Evolutionary conservation across 805 yeast genomes (phyloP), one percentile per base, ranked within the genome.

Genomic region (Kuraishia floccosa): DNA sequence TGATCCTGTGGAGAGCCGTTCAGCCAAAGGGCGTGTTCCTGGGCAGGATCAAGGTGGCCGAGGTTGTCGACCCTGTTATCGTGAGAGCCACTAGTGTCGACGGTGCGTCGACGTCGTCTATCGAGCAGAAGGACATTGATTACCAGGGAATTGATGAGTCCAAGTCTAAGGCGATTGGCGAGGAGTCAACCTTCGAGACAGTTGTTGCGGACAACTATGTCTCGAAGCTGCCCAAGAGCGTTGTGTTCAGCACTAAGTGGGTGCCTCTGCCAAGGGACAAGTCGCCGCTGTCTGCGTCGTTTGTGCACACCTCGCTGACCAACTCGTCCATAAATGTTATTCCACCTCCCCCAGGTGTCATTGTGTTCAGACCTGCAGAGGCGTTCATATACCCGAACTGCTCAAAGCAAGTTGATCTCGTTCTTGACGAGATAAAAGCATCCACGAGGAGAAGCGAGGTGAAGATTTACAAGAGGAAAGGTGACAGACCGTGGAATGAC

Each of bases 301-400:
- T 21, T 3, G 40, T 49, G 16, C 60, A 56, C 35, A 63, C 63
- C 25, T 31, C 44, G 17, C 46, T 41, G 30, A 40, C 72, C 33
- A 83, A 87, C 50, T 56, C 67, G 4, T 68, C 65, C 11, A 52
- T 86, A 12, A 48, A 60, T 1, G 69, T 87, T 5, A 51, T 51
- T 11, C 81, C 86, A 2, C 94, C 96, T 11, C 96, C 96, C 18
- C 84, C 89, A 2, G 96, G 96, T 21, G 86, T 87, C 12, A 44
- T 86, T 35, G 94, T 87, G 3, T 87, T 77, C 60, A 71, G 91
- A 44, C 80, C 91, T 25, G 59, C 76, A 13, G 96, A 87, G 46
- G 62, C 86, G 11, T 80, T 82, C 55, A 71, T 84, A 1, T 87
- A 85, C 56, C 75, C 94, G 24, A 87, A 87, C 49, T 67, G 80